phyloP scores from a whole-genome alignment of 331 rosid genomes.

The Erythrophleum ivorense region DNA sequence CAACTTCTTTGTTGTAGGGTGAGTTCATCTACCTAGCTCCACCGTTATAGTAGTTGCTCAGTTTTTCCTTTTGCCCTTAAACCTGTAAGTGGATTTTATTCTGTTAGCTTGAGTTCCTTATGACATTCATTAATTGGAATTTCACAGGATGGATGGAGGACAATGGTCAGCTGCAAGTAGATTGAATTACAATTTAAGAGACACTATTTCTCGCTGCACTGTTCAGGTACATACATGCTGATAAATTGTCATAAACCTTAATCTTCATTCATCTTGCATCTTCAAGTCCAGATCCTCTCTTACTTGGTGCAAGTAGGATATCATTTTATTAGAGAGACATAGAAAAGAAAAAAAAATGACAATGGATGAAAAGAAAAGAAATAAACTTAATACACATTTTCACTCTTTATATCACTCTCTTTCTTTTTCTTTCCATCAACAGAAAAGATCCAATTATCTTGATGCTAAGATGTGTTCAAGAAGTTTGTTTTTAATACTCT shows the following conservation, averaged over 20 bases:
- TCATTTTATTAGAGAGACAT: too few species aligned
- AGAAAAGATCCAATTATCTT: too few species aligned
- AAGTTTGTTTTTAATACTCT: too few species aligned
- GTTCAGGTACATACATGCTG: conserved; percentile 61
- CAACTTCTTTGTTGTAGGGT: conserved; percentile 81
- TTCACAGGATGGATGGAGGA: conserved; percentile 85
- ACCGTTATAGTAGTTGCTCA: neutral
- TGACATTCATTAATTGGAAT: neutral
- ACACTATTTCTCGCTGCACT: conserved; percentile 74
- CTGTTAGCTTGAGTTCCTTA: neutral
- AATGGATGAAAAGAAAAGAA: too few species aligned
- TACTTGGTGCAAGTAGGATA: too few species aligned
- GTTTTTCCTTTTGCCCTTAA: neutral
- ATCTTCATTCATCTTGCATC: neutral
- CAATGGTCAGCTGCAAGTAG: conserved; percentile 73
- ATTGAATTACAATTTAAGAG: conserved; percentile 66
- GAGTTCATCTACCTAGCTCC: conserved; percentile 27
- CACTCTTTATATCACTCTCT: too few species aligned
- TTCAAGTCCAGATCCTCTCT: too few species aligned
- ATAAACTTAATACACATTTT: too few species aligned
- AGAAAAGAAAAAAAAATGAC: too few species aligned
- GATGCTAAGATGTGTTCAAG: too few species aligned
- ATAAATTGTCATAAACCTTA: neutral
- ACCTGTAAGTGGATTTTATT: neutral
- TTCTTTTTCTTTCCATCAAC: too few species aligned